Evolutionary conservation across 176 grass and related monocot genomes (phyloP).

Genomic region (Carex parvula): DNA sequence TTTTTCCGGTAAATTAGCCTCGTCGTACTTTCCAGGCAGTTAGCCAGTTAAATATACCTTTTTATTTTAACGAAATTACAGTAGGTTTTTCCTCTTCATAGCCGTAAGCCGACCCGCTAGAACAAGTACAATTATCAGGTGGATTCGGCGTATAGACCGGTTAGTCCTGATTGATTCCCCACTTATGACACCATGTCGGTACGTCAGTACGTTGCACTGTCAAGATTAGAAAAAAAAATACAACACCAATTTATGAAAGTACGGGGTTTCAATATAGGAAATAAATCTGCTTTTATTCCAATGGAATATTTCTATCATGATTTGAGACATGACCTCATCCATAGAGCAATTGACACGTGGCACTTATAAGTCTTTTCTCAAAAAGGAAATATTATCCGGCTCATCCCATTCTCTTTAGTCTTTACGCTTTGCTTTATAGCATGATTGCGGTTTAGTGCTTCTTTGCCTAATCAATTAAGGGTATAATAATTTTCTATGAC

Average conservation of each 20-base stretch:
- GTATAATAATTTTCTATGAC: background rate
- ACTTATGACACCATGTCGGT: background rate
- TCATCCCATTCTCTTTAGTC: background rate
- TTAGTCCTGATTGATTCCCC: too few species aligned
- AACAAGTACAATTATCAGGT: background rate
- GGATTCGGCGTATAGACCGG: background rate
- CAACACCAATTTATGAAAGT: background rate
- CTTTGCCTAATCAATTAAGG: background rate
- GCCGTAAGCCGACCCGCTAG: background rate
- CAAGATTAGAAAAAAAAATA: background rate
- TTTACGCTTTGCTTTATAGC: background rate
- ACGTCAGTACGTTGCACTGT: background rate
- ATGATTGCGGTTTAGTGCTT: background rate
- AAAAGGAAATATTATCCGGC: background rate
- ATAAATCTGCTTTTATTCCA: too few species aligned
- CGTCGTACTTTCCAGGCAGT: constrained; percentile 4
- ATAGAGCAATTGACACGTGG: background rate
- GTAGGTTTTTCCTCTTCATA: background rate
- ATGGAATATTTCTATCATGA: background rate
- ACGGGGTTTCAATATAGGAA: background rate
- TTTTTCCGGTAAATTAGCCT: background rate
- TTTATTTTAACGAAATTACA: background rate
- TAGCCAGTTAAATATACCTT: background rate
- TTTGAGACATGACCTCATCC: background rate
- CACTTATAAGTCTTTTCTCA: background rate